Evolutionary conservation across 352 stramenopile species (phyloP).

Genomic region (Globisporangium paddicum): DNA sequence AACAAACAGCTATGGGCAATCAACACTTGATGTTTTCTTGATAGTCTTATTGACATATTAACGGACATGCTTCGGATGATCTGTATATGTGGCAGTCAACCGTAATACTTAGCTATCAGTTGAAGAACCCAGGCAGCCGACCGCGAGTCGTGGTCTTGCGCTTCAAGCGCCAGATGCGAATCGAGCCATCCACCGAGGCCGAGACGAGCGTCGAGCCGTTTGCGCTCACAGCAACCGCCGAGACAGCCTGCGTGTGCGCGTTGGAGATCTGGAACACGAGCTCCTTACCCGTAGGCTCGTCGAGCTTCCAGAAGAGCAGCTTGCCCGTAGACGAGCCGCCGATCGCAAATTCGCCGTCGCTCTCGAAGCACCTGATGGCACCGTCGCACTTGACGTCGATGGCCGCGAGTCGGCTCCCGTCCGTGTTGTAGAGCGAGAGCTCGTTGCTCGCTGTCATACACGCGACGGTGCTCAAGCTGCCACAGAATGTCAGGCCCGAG

Average conservation of each 20-base stretch:
- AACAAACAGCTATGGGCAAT: no score
- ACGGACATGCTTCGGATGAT: no score
- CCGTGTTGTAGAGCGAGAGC: conserved; percentile 57
- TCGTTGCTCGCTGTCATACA: conserved; percentile 72
- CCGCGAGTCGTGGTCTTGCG: conserved; percentile 44
- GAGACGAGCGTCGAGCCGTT: conserved; percentile 60
- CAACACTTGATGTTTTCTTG: no score
- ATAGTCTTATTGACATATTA: no score
- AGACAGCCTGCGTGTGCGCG: conserved; percentile 59
- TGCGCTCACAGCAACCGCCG: conserved; percentile 49
- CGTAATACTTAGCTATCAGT: no score
- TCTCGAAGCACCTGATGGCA: conserved; percentile 69
- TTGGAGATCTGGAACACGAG: conserved; percentile 76
- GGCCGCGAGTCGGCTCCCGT: conserved; percentile 51
- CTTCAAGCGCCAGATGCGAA: conserved; percentile 76
- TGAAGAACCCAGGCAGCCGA: conserved; percentile 55
- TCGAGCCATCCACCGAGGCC: conserved; percentile 51
- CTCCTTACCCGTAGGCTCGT: conserved; percentile 55
- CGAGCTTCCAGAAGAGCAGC: conserved; percentile 79
- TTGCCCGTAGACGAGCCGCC: conserved; percentile 72
- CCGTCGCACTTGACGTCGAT: conserved; percentile 60
- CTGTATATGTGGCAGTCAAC: no score
- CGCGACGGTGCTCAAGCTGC: conserved; percentile 39
- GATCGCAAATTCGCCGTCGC: conserved; percentile 71
- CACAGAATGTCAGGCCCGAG: conserved; percentile 59